A percentile compares a stretch with the other conserved stretches of the same genome.
Evolutionary conservation across 805 yeast genomes (phyloP).

Genomic region (Myxozyma neglecta): DNA sequence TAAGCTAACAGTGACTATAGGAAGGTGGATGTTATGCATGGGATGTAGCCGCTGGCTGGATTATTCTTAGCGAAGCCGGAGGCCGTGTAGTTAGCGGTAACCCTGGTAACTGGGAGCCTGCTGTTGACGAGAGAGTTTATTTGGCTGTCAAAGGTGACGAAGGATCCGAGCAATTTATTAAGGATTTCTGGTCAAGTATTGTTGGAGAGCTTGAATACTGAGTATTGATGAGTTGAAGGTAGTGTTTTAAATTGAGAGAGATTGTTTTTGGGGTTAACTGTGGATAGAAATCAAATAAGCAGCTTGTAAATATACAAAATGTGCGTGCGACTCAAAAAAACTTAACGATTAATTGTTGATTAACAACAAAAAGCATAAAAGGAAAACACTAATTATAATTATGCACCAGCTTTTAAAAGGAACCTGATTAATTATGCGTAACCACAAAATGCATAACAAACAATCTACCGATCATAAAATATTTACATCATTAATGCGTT

Average conservation of each 20-base stretch:
- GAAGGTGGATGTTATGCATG: conserved; percentile 70
- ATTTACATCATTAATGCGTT: neutral
- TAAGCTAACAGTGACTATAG: conserved; percentile 49
- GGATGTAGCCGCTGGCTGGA: conserved; percentile 73
- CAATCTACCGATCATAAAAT: neutral
- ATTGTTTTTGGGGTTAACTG: neutral
- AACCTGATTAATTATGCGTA: no score
- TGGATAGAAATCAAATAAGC: neutral
- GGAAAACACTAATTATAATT: neutral
- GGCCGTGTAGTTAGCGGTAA: conserved; percentile 58
- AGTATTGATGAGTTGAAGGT: no score
- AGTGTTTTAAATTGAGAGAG: neutral
- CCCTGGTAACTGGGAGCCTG: conserved; percentile 50
- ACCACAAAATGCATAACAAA: no score
- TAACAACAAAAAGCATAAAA: neutral
- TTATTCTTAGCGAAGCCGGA: conserved; percentile 59
- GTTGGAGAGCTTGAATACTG: conserved; percentile 49
- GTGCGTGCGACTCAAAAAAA: neutral
- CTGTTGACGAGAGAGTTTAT: conserved; percentile 54
- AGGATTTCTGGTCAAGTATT: conserved; percentile 53
- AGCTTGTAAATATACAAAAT: neutral
- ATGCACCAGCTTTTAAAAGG: no score
- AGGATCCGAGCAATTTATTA: conserved; percentile 48
- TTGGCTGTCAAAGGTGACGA: conserved; percentile 58
- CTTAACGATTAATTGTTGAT: neutral